These are phyloP conservation scores for Aspergillus terreus DNA, from an alignment of 2,329 filamentous ascomycete species.

Conservation along the genomic window DNA sequence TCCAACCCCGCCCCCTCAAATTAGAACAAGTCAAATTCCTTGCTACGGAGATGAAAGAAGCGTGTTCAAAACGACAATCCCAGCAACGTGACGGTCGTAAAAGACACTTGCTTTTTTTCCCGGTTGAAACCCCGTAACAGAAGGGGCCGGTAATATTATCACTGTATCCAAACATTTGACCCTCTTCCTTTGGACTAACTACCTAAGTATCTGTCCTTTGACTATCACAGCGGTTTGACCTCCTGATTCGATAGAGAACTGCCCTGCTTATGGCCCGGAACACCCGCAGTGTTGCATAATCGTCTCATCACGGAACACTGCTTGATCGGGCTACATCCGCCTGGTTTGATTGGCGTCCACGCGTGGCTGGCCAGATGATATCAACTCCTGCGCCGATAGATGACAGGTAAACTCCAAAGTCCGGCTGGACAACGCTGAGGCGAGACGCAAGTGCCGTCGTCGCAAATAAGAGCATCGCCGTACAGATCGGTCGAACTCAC, in stretches of 20 bases:
- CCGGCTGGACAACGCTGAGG: neutral
- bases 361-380: neutral
- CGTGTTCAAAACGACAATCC: neutral
- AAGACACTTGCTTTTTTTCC: neutral
- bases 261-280: neutral
- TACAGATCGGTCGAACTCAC: neutral
- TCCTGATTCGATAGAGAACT: neutral
- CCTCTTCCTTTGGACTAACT: neutral
- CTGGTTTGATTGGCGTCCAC: constrained; percentile 5
- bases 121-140: constrained; percentile 1
- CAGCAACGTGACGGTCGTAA: constrained; percentile 6
- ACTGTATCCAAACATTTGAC: constrained; percentile 1
- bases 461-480: neutral
- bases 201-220: neutral
- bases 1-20: neutral
- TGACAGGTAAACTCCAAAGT: neutral
- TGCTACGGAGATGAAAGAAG: neutral
- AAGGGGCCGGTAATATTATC: neutral
- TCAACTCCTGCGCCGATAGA: neutral
- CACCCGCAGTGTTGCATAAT: constrained; percentile 1
- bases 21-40: neutral
- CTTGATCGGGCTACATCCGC: constrained; percentile 8
- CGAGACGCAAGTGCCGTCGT: neutral
- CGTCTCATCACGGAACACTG: constrained; percentile 3
- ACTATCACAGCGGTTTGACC: neutral